Percentiles rank a stretch among this genome's conserved stretches.
Evolutionary conservation across 371 early-diverging fungal genomes (phyloP).

Genomic region (Coemansia sp.): DNA sequence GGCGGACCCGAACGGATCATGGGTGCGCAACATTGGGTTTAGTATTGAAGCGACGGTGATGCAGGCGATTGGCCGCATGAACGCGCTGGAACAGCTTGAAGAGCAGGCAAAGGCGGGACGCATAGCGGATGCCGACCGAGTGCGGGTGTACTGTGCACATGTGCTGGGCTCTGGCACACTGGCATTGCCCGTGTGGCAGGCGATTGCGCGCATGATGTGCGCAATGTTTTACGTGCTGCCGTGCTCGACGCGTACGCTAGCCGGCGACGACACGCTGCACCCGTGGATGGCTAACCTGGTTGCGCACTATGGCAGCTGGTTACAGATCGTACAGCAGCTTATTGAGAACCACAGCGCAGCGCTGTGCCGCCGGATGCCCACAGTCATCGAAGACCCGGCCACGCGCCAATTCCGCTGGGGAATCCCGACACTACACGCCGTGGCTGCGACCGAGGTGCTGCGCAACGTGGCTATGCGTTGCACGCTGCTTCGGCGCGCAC

Average conservation of each 20-base stretch:
- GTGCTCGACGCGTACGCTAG: slow-evolving; percentile 19
- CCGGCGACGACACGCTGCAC: not conserved
- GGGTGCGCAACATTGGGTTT: slow-evolving; percentile 42
- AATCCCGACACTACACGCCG: slow-evolving; percentile 34
- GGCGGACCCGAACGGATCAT: slow-evolving; percentile 33
- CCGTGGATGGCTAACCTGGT: slow-evolving; percentile 10
- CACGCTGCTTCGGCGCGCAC: slow-evolving; percentile 5
- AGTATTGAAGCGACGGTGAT: slow-evolving; percentile 45
- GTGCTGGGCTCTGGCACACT: slow-evolving; percentile 36
- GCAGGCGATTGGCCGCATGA: slow-evolving; percentile 35
- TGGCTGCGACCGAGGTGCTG: slow-evolving; percentile 34
- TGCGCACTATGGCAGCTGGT: slow-evolving; percentile 33
- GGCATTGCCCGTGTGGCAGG: slow-evolving; percentile 26
- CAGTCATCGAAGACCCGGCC: slow-evolving; percentile 38
- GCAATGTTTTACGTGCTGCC: slow-evolving; percentile 42
- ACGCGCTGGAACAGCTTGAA: slow-evolving; percentile 36
- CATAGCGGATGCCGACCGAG: not conserved
- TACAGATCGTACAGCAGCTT: slow-evolving; percentile 39
- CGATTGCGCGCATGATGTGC: slow-evolving; percentile 37
- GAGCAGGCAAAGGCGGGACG: slow-evolving; percentile 15
- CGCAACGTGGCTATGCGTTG: slow-evolving; percentile 32
- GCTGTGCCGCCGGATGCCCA: slow-evolving; percentile 39
- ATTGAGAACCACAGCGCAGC: slow-evolving; percentile 37
- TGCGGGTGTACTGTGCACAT: slow-evolving; percentile 40
- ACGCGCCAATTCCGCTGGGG: slow-evolving; percentile 46